phyloP scores from a whole-genome alignment of 495 filamentous ascomycete species.

The Podospora anserina region DNA sequence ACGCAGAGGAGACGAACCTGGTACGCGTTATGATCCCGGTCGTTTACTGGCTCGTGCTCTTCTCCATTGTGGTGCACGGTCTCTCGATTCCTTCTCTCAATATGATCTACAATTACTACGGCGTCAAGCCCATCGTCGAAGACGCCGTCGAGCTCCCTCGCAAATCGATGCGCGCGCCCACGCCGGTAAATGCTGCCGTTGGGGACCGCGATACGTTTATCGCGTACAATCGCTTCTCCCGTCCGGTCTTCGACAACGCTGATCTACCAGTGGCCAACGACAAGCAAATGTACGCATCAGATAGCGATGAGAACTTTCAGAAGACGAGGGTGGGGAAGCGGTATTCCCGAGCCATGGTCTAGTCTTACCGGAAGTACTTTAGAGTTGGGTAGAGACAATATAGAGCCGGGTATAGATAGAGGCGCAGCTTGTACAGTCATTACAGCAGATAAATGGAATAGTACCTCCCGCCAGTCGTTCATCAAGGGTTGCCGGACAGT shows the following conservation, averaged over 20 bases:
- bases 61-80: constrained; percentile 58
- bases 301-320: too few species aligned
- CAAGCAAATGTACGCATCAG: too few species aligned
- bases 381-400: too few species aligned
- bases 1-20: constrained; percentile 51
- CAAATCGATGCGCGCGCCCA: constrained; percentile 47
- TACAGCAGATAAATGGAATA: too few species aligned
- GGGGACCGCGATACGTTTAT: constrained; percentile 42
- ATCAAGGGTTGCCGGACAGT: too few species aligned
- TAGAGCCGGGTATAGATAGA: too few species aligned
- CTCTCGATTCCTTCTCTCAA: constrained; percentile 55
- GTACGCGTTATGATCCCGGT: constrained; percentile 51
- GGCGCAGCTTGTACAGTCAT: too few species aligned
- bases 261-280: neutral
- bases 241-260: constrained; percentile 33
- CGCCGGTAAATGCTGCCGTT: constrained; percentile 50
- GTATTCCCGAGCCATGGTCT: too few species aligned
- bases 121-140: constrained; percentile 49
- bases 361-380: too few species aligned
- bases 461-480: too few species aligned
- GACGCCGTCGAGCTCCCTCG: constrained; percentile 50
- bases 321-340: too few species aligned
- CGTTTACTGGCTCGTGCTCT: constrained; percentile 58
- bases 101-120: constrained; percentile 42
- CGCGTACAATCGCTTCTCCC: constrained; percentile 57